Percentiles rank a stretch among this genome's conserved stretches.
phyloP scores from a whole-genome alignment of 176 grass and related monocot species.

The Phyllostachys edulis region DNA sequence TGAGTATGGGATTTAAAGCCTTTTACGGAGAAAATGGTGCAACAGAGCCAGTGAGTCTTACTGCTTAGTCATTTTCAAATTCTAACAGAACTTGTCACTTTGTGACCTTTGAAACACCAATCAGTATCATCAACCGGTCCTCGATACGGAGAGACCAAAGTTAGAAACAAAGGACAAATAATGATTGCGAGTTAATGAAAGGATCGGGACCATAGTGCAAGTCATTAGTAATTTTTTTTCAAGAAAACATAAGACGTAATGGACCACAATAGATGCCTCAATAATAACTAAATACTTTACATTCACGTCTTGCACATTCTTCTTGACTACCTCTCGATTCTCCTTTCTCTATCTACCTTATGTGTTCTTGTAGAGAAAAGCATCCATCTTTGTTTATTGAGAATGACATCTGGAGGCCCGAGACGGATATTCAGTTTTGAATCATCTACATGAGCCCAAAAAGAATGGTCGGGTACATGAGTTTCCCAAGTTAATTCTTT shows the following conservation, averaged over 20 bases:
- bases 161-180: not conserved
- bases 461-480: slow-evolving; percentile 39
- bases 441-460: slow-evolving; percentile 42
- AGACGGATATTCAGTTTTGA: slow-evolving; percentile 50
- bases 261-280: not conserved
- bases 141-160: not conserved
- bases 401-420: slow-evolving; percentile 63
- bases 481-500: slow-evolving; percentile 58
- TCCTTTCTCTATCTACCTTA: not conserved
- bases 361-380: slow-evolving; percentile 44
- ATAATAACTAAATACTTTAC: not conserved
- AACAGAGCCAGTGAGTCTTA: slow-evolving; percentile 51
- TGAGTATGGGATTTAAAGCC: slow-evolving; percentile 47
- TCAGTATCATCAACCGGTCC: not conserved
- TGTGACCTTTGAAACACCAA: not conserved
- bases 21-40: slow-evolving; percentile 59
- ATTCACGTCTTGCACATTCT: not conserved
- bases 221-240: not conserved
- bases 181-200: not conserved
- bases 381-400: slow-evolving; percentile 86
- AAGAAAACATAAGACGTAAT: not conserved
- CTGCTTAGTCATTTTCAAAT: slow-evolving; percentile 17
- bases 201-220: not conserved
- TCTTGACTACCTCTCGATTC: slow-evolving; percentile 1
- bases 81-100: not conserved